Conservation (phyloP, 768 basidiomycete genomes). For the Porphyrellus cyaneotinctus region DNA sequence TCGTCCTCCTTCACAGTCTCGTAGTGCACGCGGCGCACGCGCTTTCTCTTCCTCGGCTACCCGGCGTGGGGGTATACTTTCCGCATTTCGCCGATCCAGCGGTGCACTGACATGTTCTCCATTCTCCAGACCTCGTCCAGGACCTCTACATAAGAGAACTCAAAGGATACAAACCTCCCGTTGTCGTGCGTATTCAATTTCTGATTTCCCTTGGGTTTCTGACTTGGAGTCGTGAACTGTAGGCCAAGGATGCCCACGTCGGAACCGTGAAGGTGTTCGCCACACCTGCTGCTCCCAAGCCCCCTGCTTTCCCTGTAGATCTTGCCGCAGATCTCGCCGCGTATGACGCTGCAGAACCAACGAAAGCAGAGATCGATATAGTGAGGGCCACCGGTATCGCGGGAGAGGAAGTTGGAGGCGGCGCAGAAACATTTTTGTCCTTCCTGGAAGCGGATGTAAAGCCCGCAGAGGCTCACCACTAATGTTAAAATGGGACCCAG, state of each 20-base stretch:
- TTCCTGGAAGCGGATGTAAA: conserved; percentile 82
- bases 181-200: conserved; percentile 49
- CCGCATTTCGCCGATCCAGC: conserved; percentile 27
- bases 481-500: conserved; percentile 18
- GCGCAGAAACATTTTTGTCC: conserved; percentile 72
- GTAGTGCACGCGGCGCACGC: conserved; percentile 46
- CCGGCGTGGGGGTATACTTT: conserved; percentile 53
- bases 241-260: conserved; percentile 91
- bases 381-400: conserved; percentile 25
- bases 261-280: conserved; percentile 81
- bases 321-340: conserved; percentile 84
- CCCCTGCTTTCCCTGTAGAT: conserved; percentile 74
- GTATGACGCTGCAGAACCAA: conserved; percentile 81
- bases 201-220: neutral
- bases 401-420: conserved; percentile 29
- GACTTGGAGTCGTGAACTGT: neutral
- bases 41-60: conserved; percentile 56
- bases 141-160: conserved; percentile 89
- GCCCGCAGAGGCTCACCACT: conserved; percentile 58
- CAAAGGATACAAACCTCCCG: conserved; percentile 80
- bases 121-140: conserved; percentile 76
- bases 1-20: conserved; percentile 30
- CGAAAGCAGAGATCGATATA: conserved; percentile 41
- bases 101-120: neutral
- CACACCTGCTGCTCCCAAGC: conserved; percentile 66